These are phyloP conservation scores for Drechslerella coelobrocha DNA, from an alignment of 2,329 filamentous ascomycete species.

Conservation along the genomic window DNA sequence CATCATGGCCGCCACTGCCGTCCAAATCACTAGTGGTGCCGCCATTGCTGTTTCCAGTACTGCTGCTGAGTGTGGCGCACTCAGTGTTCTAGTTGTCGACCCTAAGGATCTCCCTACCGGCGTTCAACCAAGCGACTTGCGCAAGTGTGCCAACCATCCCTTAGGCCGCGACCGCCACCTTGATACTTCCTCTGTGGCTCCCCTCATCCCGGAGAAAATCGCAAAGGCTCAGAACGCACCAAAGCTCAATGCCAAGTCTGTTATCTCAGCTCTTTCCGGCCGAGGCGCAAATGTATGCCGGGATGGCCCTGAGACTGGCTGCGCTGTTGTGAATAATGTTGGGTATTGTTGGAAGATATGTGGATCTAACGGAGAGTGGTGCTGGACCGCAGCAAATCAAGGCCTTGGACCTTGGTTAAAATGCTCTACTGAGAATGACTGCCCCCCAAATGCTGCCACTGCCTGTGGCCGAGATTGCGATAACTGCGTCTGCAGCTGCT, in stretches of 20 bases:
- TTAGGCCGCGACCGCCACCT: slow-evolving; percentile 22
- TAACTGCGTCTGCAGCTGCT: slow-evolving; percentile 34
- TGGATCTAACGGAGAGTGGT: slow-evolving; percentile 32
- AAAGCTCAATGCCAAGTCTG: not conserved
- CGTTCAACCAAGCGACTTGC: slow-evolving; percentile 17
- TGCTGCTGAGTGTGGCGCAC: slow-evolving; percentile 1
- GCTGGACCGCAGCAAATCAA: slow-evolving; percentile 25
- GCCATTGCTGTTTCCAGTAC: slow-evolving; percentile 3
- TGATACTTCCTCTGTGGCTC: slow-evolving; percentile 21
- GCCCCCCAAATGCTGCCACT: not conserved
- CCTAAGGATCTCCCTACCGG: slow-evolving; percentile 16
- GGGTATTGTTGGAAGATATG: slow-evolving; percentile 42
- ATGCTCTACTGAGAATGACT: slow-evolving; percentile 18
- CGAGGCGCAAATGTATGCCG: slow-evolving; percentile 5
- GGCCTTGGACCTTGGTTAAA: slow-evolving; percentile 18
- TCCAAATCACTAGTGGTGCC: not conserved
- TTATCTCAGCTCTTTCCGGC: slow-evolving; percentile 8
- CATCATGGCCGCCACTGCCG: not conserved
- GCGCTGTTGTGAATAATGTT: too few relatives aligned
- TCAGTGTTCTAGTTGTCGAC: not conserved
- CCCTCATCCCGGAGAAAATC: not conserved
- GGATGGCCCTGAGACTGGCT: slow-evolving; percentile 16
- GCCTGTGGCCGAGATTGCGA: slow-evolving; percentile 22
- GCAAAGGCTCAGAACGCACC: not conserved
- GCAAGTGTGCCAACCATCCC: slow-evolving; percentile 27